These are phyloP conservation scores for Pseudozyma thailandica DNA, from an alignment of 1,284 basidiomycete genomes.

Conservation along the genomic window DNA sequence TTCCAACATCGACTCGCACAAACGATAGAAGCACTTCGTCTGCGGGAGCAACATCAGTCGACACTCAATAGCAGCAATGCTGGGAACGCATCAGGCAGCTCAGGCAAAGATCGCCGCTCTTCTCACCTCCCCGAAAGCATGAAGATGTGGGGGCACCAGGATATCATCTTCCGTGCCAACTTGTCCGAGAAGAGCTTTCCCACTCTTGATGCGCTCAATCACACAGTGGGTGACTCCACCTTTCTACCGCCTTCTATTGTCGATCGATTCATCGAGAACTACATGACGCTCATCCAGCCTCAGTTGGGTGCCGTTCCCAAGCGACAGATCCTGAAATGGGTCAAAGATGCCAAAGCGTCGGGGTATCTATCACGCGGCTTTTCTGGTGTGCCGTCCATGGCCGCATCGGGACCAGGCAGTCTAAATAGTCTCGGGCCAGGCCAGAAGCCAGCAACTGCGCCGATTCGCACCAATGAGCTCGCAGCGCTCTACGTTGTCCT, in stretches of 20 bases:
- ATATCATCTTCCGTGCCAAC: conserved; percentile 47
- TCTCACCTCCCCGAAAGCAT: conserved; percentile 42
- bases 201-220: conserved; percentile 37
- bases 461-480: conserved; percentile 47
- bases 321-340: conserved; percentile 48
- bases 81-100: conserved; percentile 1
- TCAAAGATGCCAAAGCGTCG: conserved; percentile 43
- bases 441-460: conserved; percentile 6
- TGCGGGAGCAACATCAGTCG: conserved; percentile 42
- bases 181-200: conserved; percentile 37
- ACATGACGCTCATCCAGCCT: conserved; percentile 47
- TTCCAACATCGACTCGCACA: conserved; percentile 48
- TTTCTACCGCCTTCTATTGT: conserved; percentile 47
- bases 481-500: conserved; percentile 45
- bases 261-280: conserved; percentile 53
- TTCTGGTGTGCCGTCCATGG: conserved; percentile 30
- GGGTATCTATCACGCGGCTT: conserved; percentile 48
- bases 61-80: conserved; percentile 8
- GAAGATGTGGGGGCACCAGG: conserved; percentile 48
- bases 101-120: conserved; percentile 17
- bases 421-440: conserved; percentile 1
- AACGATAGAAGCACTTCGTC: conserved; percentile 36
- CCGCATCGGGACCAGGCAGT: conserved; percentile 25
- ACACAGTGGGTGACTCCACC: conserved; percentile 40
- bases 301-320: conserved; percentile 41